Conservation (phyloP, 2,329 filamentous ascomycete genomes). For the Exophiala sideris region DNA sequence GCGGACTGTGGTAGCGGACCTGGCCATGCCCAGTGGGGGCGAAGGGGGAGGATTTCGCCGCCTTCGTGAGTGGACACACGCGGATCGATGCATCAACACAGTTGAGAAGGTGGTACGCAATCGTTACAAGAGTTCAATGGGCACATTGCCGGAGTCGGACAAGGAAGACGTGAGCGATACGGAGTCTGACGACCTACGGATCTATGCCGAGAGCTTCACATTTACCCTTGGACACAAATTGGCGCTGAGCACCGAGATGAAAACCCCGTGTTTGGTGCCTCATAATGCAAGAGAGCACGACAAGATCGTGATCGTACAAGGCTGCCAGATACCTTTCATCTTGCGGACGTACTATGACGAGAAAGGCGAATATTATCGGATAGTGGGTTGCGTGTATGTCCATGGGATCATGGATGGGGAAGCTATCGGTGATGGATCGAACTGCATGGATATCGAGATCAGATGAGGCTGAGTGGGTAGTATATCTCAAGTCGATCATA, state of each 20-base stretch:
- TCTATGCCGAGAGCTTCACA: constrained; percentile 6
- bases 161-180: too few species aligned
- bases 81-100: constrained; percentile 7
- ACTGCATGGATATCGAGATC: too few species aligned
- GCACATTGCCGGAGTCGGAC: not conserved
- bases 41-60: constrained; percentile 9
- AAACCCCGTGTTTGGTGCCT: constrained; percentile 1
- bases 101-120: not conserved
- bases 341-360: constrained; percentile 2
- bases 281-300: constrained; percentile 1
- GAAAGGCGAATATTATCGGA: constrained; percentile 9
- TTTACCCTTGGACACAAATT: constrained; percentile 6
- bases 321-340: constrained; percentile 15
- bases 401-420: constrained; percentile 20
- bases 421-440: not conserved
- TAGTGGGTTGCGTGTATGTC: constrained; percentile 19
- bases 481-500: too few species aligned
- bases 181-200: not conserved
- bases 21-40: not conserved
- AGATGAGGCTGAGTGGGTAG: too few species aligned
- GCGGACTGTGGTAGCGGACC: constrained; percentile 14
- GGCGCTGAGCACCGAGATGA: not conserved
- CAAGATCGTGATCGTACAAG: constrained; percentile 10
- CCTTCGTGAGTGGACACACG: constrained; percentile 1
- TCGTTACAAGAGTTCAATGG: not conserved